Conservation (phyloP, 768 basidiomycete species). For the Brasilioporus rufonigricans region DNA sequence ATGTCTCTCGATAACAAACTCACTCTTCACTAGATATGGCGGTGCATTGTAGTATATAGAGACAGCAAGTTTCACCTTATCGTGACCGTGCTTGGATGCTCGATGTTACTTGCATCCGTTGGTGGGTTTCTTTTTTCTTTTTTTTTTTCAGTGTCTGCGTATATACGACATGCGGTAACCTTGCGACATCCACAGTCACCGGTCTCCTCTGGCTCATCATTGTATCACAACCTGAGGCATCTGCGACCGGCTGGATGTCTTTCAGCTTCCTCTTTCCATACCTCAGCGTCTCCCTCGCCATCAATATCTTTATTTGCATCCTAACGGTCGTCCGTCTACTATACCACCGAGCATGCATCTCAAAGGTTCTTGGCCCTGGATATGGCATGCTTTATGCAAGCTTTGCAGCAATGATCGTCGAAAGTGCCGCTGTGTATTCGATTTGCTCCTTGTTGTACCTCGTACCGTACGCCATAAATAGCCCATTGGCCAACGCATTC, state of each 20-base stretch:
- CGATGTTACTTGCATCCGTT: conserved; percentile 26
- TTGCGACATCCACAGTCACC: conserved; percentile 15
- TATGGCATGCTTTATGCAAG: conserved; percentile 30
- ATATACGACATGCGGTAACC: background rate
- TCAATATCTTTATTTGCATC: conserved; percentile 31
- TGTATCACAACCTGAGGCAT: conserved; percentile 23
- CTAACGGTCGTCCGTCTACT: conserved; percentile 33
- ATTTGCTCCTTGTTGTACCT: conserved; percentile 33
- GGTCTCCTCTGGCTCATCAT: conserved; percentile 30
- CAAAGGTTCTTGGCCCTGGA: conserved; percentile 25
- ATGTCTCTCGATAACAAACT: background rate
- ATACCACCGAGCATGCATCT: conserved; percentile 26
- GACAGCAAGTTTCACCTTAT: conserved; percentile 21
- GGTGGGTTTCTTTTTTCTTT: conserved; percentile 11
- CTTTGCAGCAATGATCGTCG: conserved; percentile 35
- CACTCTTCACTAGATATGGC: conserved; percentile 27
- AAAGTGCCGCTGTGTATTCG: conserved; percentile 35
- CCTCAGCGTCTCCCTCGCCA: conserved; percentile 31
- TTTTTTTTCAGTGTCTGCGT: too few species aligned
- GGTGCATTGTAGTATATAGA: conserved; percentile 32
- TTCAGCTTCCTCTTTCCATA: conserved; percentile 33
- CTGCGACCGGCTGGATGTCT: conserved; percentile 28
- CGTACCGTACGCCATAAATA: conserved; percentile 24
- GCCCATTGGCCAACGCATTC: conserved; percentile 27
- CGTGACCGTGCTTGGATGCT: conserved; percentile 14